phyloP scores from a whole-genome alignment of 805 yeast genomes.

The Diddensiella caesifluorescens region DNA sequence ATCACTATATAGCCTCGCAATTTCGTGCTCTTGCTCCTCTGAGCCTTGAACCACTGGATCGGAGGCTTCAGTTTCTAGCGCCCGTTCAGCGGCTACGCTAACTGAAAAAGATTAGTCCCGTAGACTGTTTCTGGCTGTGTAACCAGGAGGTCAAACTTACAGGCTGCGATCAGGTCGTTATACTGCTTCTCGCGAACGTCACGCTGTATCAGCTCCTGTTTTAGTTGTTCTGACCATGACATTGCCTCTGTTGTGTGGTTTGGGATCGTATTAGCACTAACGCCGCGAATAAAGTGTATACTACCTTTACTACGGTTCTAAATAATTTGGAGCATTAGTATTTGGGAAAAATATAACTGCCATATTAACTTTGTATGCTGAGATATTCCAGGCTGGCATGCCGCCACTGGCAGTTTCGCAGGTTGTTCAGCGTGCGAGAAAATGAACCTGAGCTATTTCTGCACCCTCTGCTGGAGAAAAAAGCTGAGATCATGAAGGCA shows the following conservation, averaged over 20 bases:
- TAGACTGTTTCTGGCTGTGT: not conserved
- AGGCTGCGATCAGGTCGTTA: slow-evolving; percentile 19
- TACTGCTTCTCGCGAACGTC: slow-evolving; percentile 21
- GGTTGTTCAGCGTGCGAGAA: no score
- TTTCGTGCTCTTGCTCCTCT: slow-evolving; percentile 13
- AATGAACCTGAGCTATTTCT: no score
- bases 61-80: slow-evolving; percentile 13
- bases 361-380: no score
- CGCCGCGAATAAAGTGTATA: no score
- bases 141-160: slow-evolving; percentile 6
- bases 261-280: not conserved
- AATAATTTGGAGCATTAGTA: no score
- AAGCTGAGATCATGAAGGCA: slow-evolving; percentile 39
- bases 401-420: no score
- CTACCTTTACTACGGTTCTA: no score
- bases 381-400: no score
- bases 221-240: slow-evolving; percentile 12
- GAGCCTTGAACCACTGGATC: slow-evolving; percentile 1
- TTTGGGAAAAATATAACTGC: no score
- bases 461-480: slow-evolving; percentile 48
- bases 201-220: slow-evolving; percentile 15
- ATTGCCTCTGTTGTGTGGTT: slow-evolving; percentile 6
- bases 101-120: slow-evolving; percentile 8
- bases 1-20: slow-evolving; percentile 17
- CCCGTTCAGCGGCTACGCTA: slow-evolving; percentile 22